Evolutionary conservation across 2,329 filamentous ascomycete species (phyloP), one percentile per base, ranked within the genome.

Genomic region (Fusarium sp.): DNA sequence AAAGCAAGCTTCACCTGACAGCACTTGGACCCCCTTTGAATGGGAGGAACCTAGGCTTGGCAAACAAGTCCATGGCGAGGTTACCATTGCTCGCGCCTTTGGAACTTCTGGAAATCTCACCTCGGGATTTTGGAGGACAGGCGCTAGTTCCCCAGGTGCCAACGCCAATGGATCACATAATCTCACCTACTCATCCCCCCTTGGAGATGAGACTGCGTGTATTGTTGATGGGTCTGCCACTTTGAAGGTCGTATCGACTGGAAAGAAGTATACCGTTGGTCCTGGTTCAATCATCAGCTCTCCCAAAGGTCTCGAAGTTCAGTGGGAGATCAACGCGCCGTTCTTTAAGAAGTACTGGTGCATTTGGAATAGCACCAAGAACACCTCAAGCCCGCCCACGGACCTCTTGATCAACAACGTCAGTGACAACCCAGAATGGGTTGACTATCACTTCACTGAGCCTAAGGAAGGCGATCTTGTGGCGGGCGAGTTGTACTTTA

Each of bases 401-500:
- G 58, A 62, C 28, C 60, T 69, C 18, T 12, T 33, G 1, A 68
- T 68, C 23, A 28, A 24, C 29, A 23, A 68, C 5, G 12, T 63
- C 29, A 63, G 52, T 18, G 63, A 68, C 9, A 59, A 28, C 21
- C 65, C 65, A 1, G 58, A 26, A 6, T 68, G 57, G 65, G 42
- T 62, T 2, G 58, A 68, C 38, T 67, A 68, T 18, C 16, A 63
- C 8, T 68, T 68, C 31, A 67, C 63, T 5, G 64, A 67, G 46
- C 57, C 63, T 9, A 67, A 67, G 21, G 64, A 67, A 20, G 64
- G 64, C 3, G 57, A 62, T 20, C 47, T 67, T 3, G 63, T 67
- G 12, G 64, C 64, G 8, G 64, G 64, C 42, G 64, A 67, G 20
- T 11, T 67, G n/a, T 66, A 66, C 33, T 66, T 66, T 8, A 66